Percentiles rank a stretch among this genome's conserved stretches.
These are phyloP conservation scores for Lolium rigidum DNA, from an alignment of 176 grass and related monocot genomes.

Conservation along the genomic window DNA sequence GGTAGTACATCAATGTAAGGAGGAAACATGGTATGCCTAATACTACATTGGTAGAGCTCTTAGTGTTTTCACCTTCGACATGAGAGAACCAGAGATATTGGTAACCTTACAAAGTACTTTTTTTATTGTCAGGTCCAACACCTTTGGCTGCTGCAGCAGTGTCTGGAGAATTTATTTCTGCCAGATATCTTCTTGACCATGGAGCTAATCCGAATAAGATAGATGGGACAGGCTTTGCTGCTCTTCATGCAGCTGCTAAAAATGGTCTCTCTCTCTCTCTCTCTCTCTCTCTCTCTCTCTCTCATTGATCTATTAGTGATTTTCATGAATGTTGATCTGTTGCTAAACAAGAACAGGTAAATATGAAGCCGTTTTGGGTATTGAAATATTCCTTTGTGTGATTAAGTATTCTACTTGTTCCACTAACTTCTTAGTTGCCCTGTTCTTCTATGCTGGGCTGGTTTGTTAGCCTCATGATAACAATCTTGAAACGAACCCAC, in stretches of 20 bases:
- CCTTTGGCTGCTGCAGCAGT: slow-evolving; percentile 42
- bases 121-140: slow-evolving; percentile 30
- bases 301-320: slow-evolving; percentile 2
- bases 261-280: slow-evolving; percentile 8
- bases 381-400: neutral
- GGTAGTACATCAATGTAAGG: neutral
- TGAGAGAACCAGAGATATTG: neutral
- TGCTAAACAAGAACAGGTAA: neutral
- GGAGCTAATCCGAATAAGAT: slow-evolving; percentile 47
- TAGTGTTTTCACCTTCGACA: neutral
- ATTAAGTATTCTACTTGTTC: neutral
- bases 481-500: neutral
- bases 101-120: slow-evolving; percentile 1
- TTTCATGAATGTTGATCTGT: slow-evolving; percentile 9
- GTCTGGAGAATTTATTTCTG: slow-evolving; percentile 20
- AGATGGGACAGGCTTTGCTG: slow-evolving; percentile 22
- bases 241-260: slow-evolving; percentile 50
- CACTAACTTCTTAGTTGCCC: neutral
- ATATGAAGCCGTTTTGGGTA: neutral
- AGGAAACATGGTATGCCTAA: neutral
- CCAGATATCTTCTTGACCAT: slow-evolving; percentile 44
- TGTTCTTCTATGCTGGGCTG: neutral
- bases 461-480: slow-evolving; percentile 1
- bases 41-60: neutral
- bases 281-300: neutral